phyloP scores from a whole-genome alignment of 2,329 filamentous ascomycete genomes.

The Arachnomyces sp. region DNA sequence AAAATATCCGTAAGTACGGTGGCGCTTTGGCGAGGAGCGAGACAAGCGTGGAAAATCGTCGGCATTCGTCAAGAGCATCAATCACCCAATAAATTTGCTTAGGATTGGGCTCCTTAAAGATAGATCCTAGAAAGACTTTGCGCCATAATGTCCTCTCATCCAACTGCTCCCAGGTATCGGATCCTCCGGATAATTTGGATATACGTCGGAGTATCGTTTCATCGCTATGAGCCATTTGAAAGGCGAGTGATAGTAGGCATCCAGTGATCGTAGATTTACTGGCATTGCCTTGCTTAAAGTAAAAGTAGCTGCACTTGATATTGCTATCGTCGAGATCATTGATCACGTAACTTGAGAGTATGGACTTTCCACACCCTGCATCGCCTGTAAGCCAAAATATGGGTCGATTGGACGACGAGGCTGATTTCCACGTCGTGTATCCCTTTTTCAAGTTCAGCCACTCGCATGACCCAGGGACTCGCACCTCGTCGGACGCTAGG shows the following conservation, averaged over 20 bases:
- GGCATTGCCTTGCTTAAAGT: conserved; percentile 19
- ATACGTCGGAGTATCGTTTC: conserved; percentile 6
- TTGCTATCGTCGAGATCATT: conserved; percentile 16
- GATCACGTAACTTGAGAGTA: conserved; percentile 26
- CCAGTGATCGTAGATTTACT: conserved; percentile 17
- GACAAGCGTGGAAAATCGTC: conserved; percentile 6
- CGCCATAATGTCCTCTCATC: conserved; percentile 9
- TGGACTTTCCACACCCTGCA: conserved; percentile 30
- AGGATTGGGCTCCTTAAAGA: conserved; percentile 8
- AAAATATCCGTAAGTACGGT: conserved; percentile 18
- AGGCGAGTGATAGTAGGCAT: conserved; percentile 21
- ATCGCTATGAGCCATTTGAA: conserved; percentile 24
- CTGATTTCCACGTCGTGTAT: conserved; percentile 18
- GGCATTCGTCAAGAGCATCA: conserved; percentile 15
- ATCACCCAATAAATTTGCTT: conserved; percentile 13
- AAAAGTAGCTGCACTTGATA: conserved; percentile 22
- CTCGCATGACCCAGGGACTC: conserved; percentile 22
- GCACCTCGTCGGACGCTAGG: conserved; percentile 16
- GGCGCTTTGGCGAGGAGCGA: conserved; percentile 13
- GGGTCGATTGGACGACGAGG: neutral
- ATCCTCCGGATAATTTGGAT: neutral
- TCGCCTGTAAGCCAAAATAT: conserved; percentile 27
- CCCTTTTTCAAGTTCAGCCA: conserved; percentile 21
- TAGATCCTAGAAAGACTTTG: conserved; percentile 4
- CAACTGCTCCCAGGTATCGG: conserved; percentile 11